phyloP scores from a whole-genome alignment of 352 stramenopile species.

The Phytophthora tubulina region DNA sequence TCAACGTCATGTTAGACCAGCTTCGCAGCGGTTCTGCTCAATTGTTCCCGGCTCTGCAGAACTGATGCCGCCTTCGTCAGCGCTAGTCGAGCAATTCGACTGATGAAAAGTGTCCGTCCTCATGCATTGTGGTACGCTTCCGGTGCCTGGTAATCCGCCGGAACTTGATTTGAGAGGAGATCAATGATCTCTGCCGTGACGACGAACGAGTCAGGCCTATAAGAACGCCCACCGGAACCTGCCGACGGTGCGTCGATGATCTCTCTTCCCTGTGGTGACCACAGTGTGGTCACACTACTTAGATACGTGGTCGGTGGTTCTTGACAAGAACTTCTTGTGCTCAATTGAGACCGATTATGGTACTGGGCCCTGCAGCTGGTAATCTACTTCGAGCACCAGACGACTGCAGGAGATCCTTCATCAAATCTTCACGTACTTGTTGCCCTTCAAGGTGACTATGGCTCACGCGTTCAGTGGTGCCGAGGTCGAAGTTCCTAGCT shows the following conservation, averaged over 20 bases:
- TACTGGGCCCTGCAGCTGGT: constrained; percentile 7
- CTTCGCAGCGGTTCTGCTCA: neutral
- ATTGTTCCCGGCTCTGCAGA: constrained; percentile 2
- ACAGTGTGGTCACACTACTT: too few relatives aligned
- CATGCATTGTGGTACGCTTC: constrained; percentile 39
- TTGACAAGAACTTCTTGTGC: neutral
- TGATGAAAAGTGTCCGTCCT: constrained; percentile 15
- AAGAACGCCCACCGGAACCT: constrained; percentile 3
- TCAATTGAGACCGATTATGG: constrained; percentile 10
- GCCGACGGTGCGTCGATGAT: neutral
- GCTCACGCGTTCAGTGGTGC: too few relatives aligned
- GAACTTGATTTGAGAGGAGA: neutral
- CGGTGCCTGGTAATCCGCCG: constrained; percentile 33
- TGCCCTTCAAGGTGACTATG: constrained; percentile 13
- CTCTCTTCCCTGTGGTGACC: too few relatives aligned
- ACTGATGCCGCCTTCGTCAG: constrained; percentile 16
- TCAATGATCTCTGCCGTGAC: constrained; percentile 20
- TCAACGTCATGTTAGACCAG: constrained; percentile 12
- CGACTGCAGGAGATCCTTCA: neutral
- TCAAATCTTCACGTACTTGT: constrained; percentile 13
- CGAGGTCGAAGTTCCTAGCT: neutral
- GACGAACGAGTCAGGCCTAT: constrained; percentile 18
- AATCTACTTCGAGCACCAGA: constrained; percentile 5
- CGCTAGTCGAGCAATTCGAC: constrained; percentile 23
- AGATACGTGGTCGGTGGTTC: neutral